These are phyloP conservation scores for Trametes sanguinea DNA, from an alignment of 768 basidiomycete genomes.

Conservation along the genomic window DNA sequence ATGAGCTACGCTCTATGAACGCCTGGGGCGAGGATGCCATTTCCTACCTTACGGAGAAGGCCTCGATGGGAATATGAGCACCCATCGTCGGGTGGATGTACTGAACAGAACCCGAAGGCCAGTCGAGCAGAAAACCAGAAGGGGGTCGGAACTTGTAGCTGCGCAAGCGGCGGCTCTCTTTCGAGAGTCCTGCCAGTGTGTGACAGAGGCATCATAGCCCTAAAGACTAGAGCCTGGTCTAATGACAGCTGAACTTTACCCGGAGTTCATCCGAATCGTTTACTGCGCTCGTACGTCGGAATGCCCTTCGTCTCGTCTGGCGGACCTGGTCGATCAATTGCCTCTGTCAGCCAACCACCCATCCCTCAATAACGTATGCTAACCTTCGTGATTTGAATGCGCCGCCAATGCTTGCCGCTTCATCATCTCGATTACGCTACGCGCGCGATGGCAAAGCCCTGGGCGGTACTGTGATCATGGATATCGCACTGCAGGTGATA, in stretches of 20 bases:
- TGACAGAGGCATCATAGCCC: slow-evolving; percentile 14
- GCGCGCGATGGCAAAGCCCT: neutral
- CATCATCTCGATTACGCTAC: neutral
- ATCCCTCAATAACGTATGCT: neutral
- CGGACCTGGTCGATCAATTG: no score
- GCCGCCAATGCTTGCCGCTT: neutral
- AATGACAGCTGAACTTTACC: neutral
- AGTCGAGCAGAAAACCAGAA: slow-evolving; percentile 11
- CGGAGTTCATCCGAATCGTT: neutral
- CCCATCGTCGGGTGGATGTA: neutral
- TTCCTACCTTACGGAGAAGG: neutral
- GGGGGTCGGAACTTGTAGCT: slow-evolving; percentile 5
- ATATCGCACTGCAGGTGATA: no score
- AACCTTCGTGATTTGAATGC: neutral
- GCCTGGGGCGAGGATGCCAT: slow-evolving; percentile 2
- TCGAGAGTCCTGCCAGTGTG: slow-evolving; percentile 7
- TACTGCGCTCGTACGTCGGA: no score
- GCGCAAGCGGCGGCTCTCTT: neutral
- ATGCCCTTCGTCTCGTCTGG: no score
- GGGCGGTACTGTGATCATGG: no score
- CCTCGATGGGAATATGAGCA: slow-evolving; percentile 5
- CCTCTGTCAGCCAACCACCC: no score
- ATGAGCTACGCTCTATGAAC: slow-evolving; percentile 2
- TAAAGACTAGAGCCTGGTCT: neutral
- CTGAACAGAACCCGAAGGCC: slow-evolving; percentile 10